Percentiles rank a stretch among this genome's conserved stretches.
These are phyloP conservation scores for Backusella westeae DNA, from an alignment of 192 early-diverging fungal species.

Conservation along the genomic window DNA sequence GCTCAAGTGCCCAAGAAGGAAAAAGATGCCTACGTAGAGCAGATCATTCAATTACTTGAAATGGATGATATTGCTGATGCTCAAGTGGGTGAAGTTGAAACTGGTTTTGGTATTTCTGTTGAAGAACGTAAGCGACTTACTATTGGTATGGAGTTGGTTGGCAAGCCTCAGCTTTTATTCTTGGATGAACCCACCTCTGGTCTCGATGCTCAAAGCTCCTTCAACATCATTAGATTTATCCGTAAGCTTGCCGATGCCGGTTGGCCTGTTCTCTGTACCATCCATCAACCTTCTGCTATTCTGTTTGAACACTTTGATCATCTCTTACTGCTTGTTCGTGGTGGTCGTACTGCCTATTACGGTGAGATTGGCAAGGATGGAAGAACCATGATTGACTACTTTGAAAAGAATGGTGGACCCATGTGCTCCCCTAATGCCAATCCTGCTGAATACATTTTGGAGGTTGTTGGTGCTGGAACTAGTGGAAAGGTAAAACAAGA, in stretches of 20 bases:
- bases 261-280: slow-evolving; percentile 76
- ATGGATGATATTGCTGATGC: slow-evolving; percentile 71
- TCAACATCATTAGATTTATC: slow-evolving; percentile 74
- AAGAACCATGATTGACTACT: slow-evolving; percentile 63
- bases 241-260: slow-evolving; percentile 60
- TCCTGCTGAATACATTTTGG: slow-evolving; percentile 85
- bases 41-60: slow-evolving; percentile 72
- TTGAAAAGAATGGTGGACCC: slow-evolving; percentile 69
- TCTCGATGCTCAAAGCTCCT: slow-evolving; percentile 75
- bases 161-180: slow-evolving; percentile 75
- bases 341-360: slow-evolving; percentile 78
- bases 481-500: slow-evolving; percentile 39
- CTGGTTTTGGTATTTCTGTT: slow-evolving; percentile 76
- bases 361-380: slow-evolving; percentile 75
- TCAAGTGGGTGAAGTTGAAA: slow-evolving; percentile 66
- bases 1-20: slow-evolving; percentile 56
- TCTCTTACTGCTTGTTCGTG: slow-evolving; percentile 71
- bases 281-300: slow-evolving; percentile 82
- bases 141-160: slow-evolving; percentile 82
- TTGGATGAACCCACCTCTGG: slow-evolving; percentile 92
- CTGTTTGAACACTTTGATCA: slow-evolving; percentile 87
- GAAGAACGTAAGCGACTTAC: slow-evolving; percentile 87
- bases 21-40: slow-evolving; percentile 73
- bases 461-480: slow-evolving; percentile 69
- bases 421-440: slow-evolving; percentile 66